Base-by-base conservation (phyloP, 2,329 filamentous ascomycete species). In the Fonsecaea monophora region DNA sequence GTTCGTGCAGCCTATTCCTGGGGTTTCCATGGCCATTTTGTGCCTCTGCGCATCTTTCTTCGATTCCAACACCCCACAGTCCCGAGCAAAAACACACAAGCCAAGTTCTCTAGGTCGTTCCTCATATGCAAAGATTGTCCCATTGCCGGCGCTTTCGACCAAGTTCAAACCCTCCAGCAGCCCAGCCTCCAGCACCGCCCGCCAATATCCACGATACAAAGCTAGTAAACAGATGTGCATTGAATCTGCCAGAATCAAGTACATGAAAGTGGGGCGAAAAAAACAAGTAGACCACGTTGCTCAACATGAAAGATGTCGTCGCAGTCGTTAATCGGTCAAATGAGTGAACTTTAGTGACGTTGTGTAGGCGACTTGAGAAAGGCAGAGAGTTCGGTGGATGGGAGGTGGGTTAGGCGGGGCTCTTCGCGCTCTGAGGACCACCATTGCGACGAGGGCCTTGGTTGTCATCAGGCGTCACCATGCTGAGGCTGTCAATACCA, bases 401-500 rank as follows among this genome's bases (percentile, higher is more conserved):
- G 13, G 30, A 32, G 48, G 9, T 35, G 34, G 34, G 18, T 64
- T 72, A 73, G 56, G 71, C 70, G 34, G 80, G 80, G 61, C 81
- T 82, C 73, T 82, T 82, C 76, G 73, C 71, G 60, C 77, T 81
- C 62, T 79, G 75, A 68, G 79, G 75, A 60, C 79, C 76, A 58
- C 81, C 81, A 66, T 82, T 82, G 62, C 81, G 78, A 55, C 81
- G 80, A 50, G 71, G 62, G 40, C 53, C 57, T 64, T 78, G 75
- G 68, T 80, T 79, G 50, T 77, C 68, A 68, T 83, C 82, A 42
- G 45, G 45, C 45, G 18, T 40, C 64, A 82, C 81, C 60, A 89
- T 85, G 38, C 85, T 86, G 66, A 90, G 78, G 37, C 84, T 83
- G 64, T 86, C 85, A 67, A 90, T 82, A 40, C 86, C 86, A 25